Conservation (phyloP, 306 rosid genomes). For the barrel medic (Medicago truncatula) region DNA sequence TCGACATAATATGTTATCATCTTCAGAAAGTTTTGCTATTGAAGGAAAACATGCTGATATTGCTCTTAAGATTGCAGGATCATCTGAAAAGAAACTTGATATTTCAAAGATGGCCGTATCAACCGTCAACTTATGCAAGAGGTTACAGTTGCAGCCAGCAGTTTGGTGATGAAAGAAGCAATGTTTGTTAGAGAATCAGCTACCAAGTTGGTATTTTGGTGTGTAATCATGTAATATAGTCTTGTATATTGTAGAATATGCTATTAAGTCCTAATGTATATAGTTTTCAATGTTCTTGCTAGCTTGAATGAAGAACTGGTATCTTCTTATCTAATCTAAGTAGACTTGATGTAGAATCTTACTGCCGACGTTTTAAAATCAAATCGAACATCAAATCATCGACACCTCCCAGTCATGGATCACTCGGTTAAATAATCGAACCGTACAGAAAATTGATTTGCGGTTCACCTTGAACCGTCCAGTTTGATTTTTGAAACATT, state of each 20-base stretch:
- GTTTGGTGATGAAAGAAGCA: constrained; percentile 51
- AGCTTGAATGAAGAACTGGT: constrained; percentile 25
- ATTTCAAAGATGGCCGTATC: constrained; percentile 46
- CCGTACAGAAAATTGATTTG: too few species aligned
- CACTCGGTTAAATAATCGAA: too few species aligned
- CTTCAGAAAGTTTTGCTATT: constrained; percentile 21
- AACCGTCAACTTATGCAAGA: constrained; percentile 38
- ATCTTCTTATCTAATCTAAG: constrained; percentile 11
- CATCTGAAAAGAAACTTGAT: constrained; percentile 45
- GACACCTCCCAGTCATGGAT: too few species aligned
- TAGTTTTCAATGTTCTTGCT: constrained; percentile 38
- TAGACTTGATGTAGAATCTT: background rate
- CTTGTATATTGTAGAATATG: constrained; percentile 37
- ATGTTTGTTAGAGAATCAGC: constrained; percentile 46
- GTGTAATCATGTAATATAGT: constrained; percentile 27
- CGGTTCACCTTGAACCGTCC: too few species aligned
- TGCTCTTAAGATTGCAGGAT: constrained; percentile 44
- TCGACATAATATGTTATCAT: constrained; percentile 28
- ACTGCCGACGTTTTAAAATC: background rate
- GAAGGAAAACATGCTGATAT: constrained; percentile 1
- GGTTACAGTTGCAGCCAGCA: constrained; percentile 44
- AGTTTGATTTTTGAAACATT: too few species aligned
- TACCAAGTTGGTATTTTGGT: constrained; percentile 32
- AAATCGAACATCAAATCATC: too few species aligned
- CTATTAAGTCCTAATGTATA: constrained; percentile 5